Base-by-base conservation (phyloP, 495 filamentous ascomycete genomes). In the Cercophora newfieldiana region DNA sequence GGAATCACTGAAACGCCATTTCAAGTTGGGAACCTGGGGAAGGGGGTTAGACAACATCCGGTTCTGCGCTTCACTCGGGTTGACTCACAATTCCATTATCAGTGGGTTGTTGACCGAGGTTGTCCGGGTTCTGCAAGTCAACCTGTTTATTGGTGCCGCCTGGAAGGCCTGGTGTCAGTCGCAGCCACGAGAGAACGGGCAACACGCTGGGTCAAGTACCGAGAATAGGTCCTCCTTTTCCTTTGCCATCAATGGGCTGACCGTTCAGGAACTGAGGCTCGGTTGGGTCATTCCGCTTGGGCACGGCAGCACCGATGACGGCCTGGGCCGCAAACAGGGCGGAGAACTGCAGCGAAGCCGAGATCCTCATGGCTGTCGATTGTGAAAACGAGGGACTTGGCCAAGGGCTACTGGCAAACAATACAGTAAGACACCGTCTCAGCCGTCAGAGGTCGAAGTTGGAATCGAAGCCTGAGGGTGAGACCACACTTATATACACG, bases 1-100 rank as follows among this genome's bases (percentile, higher is more conserved):
- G 22, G 85, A 87, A 72, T 88, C 83, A 0, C 83, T 85, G 71
- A 90, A 89, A 62, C 85, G 84, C 87, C 87, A 89, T 68, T 88
- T 88, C 64, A 88, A 77, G 67, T 89, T 89, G 2, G 24, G 50
- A 3, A 53, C 37, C 37, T 44, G 12, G 30, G 2, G n/a, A n/a
- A n/a, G n/a, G n/a, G 2, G 12, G 10, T 6, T 6, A 2, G 37
- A 14, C 10, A 44, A 16, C 12, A 14, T 6, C 37, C 18, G n/a
- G 25, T 33, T 33, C 14, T 16, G 2, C 24, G 10, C 24, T 53
- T 24, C 48, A 68, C 87, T 88, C 65, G 87, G 78, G 66, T 89
- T 89, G 2, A 82, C 66, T 79, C 0, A 88, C 86, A 24, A 81
- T 75, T 19, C 88, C 88, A 48, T 76, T 79, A 67, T 89, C 88